A percentile compares a stretch with the other conserved stretches of the same genome.
phyloP scores from a whole-genome alignment of 1,284 basidiomycete genomes.

The Trichosporon faecale region DNA sequence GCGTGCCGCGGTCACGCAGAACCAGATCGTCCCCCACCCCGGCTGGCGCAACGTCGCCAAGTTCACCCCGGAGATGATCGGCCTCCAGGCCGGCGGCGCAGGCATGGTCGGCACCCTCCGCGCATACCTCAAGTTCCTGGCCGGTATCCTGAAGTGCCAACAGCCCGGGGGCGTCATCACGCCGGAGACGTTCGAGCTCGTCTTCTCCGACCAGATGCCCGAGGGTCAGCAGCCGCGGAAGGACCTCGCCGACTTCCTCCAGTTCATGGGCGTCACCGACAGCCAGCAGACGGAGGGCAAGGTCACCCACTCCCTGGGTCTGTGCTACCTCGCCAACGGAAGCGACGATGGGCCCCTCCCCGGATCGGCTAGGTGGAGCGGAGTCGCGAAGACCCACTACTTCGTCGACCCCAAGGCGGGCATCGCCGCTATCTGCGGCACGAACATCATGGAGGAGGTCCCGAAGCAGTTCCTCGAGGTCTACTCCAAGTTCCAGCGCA shows the following conservation, averaged over 20 bases:
- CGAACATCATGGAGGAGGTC: constrained; percentile 2
- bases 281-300: constrained; percentile 13
- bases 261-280: constrained; percentile 14
- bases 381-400: constrained; percentile 30
- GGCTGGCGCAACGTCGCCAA: constrained; percentile 32
- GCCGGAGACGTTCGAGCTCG: constrained; percentile 24
- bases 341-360: constrained; percentile 18
- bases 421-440: constrained; percentile 17
- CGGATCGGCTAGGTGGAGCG: constrained; percentile 29
- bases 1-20: constrained; percentile 19
- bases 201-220: constrained; percentile 31
- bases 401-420: constrained; percentile 30
- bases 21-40: constrained; percentile 26
- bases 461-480: not conserved
- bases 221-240: constrained; percentile 15
- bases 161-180: constrained; percentile 25
- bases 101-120: constrained; percentile 38
- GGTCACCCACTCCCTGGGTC: constrained; percentile 17
- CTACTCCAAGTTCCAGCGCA: not conserved
- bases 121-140: constrained; percentile 38
- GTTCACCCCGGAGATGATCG: constrained; percentile 17
- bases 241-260: constrained; percentile 17
- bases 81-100: constrained; percentile 33
- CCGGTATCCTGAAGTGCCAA: constrained; percentile 30
- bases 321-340: constrained; percentile 9